Base-by-base conservation (phyloP, 495 filamentous ascomycete genomes). In the Lepraria neglecta region DNA sequence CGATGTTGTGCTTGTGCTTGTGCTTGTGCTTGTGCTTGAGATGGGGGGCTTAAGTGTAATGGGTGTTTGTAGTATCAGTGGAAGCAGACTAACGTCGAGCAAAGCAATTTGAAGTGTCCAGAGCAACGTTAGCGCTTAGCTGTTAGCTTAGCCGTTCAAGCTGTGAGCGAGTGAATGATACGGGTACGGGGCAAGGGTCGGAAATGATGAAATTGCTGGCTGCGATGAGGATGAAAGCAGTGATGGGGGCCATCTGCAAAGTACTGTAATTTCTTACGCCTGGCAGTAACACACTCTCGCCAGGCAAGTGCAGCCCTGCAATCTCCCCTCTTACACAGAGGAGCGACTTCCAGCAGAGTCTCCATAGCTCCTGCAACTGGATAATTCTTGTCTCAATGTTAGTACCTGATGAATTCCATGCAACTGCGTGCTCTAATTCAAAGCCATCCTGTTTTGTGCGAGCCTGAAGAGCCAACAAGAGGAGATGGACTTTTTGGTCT, bases 131-230 rank as follows among this genome's bases (percentile, higher is more conserved):
- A 53, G 28, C 40, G 19, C 12, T 28, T 43, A 52, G 27, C 31
- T 14, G 28, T n/a, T 46, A 27, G 38, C 6, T 42, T n/a, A n/a
- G 24, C 38, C 3, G 27, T 42, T 43, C 17, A 21, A 44, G 12
- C 48, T 52, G 38, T 60, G 40, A 53, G 58, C 43, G 28, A 60
- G 42, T 53, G 38, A 15, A 52, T 44, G 51, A 35, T 33, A 5
- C 12, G 6, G 4, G 35, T 38, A 38, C 35, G 9, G 12, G 31
- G 10, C 15, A 54, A 54, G n/a, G 51, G n/a, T 35, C 11, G 30
- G n/a, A 4, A 19, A 54, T 4, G 51, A 54, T 38, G 51, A 54
- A 19, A 10, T 54, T 19, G 51, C 21, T 9, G 5, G 14, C 11
- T 12, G 35, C 12, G 7, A 38, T 38, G 35, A 38, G 2, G 6